These are phyloP conservation scores for Fusarium odoratissimum DNA, from an alignment of 2,329 filamentous ascomycete genomes.

Conservation along the genomic window DNA sequence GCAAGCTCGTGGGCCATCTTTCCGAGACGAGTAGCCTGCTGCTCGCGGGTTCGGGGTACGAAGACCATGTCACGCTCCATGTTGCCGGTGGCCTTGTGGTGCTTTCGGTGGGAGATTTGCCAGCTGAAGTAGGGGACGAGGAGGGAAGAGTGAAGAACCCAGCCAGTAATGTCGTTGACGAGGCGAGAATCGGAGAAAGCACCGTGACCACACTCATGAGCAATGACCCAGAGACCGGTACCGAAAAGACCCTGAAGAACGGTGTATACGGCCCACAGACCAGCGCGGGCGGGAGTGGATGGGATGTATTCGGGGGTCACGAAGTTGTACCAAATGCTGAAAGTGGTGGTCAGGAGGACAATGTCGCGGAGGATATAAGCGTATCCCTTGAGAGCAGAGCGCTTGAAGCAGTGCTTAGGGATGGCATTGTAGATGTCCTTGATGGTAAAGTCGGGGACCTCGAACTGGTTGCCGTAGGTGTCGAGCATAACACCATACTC, in stretches of 20 bases:
- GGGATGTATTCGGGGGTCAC: constrained; percentile 87
- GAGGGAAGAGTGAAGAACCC: constrained; percentile 87
- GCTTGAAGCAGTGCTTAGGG: constrained; percentile 95
- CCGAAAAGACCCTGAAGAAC: constrained; percentile 91
- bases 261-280: constrained; percentile 74
- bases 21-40: constrained; percentile 81
- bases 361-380: constrained; percentile 88
- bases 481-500: constrained; percentile 79
- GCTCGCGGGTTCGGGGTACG: constrained; percentile 88
- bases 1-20: constrained; percentile 81
- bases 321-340: constrained; percentile 89
- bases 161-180: constrained; percentile 92
- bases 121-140: constrained; percentile 98
- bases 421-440: constrained; percentile 98
- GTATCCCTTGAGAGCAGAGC: constrained; percentile 80
- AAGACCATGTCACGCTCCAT: constrained; percentile 99
- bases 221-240: constrained; percentile 95
- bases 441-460: constrained; percentile 95
- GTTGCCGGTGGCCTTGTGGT: constrained; percentile 98
- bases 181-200: constrained; percentile 93
- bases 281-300: constrained; percentile 72
- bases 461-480: constrained; percentile 94
- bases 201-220: constrained; percentile 97
- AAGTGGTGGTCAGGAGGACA: constrained; percentile 76
- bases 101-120: constrained; percentile 99